Evolutionary conservation across 2,329 filamentous ascomycete species (phyloP).

Genomic region (Diaporthe australafricana): DNA sequence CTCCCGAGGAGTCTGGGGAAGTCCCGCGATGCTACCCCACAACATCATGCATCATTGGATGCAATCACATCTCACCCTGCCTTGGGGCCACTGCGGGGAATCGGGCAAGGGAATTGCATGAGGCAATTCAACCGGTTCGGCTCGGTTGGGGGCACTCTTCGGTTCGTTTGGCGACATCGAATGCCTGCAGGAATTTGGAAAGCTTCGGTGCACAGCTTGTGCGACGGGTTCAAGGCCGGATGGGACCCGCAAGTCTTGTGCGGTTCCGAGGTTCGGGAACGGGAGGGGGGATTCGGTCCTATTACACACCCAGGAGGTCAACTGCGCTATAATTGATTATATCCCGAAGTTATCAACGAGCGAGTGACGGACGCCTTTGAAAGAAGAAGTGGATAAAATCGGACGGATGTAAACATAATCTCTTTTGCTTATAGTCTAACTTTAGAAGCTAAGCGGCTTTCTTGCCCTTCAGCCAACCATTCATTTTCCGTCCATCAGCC

Average conservation of each 20-base stretch:
- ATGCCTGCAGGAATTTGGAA: background rate
- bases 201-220: no score
- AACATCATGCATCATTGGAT: background rate
- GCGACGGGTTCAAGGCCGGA: no score
- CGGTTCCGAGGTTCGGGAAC: background rate
- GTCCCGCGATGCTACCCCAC: background rate
- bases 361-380: no score
- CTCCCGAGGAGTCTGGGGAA: background rate
- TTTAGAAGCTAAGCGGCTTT: no score
- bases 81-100: background rate
- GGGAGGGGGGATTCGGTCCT: constrained; percentile 20
- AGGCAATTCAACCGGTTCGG: constrained; percentile 12
- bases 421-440: no score
- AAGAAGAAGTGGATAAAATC: no score
- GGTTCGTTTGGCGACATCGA: background rate
- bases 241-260: background rate
- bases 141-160: constrained; percentile 13
- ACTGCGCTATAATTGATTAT: no score
- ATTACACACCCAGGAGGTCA: no score
- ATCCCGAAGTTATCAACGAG: no score
- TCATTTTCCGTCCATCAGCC: no score
- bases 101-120: background rate
- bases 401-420: no score
- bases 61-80: background rate
- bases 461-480: no score